A percentile compares a stretch with the other conserved stretches of the same genome.
These are phyloP conservation scores for Candida manassasensis DNA, from an alignment of 805 yeast genomes.

Conservation along the genomic window DNA sequence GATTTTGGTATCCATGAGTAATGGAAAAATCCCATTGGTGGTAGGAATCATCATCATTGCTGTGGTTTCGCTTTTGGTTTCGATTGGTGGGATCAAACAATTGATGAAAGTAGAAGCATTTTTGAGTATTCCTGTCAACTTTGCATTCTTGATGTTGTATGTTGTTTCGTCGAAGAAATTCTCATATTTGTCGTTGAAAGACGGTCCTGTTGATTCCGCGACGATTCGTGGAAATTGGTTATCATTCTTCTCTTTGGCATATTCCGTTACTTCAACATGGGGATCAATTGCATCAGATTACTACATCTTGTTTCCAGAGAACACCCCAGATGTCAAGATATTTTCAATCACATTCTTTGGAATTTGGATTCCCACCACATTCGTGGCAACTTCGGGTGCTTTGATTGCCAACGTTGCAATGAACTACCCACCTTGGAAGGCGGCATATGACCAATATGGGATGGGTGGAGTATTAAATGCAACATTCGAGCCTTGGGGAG, in stretches of 20 bases:
- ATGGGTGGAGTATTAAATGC: conserved; percentile 71
- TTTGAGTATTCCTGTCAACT: conserved; percentile 63
- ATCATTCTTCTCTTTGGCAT: conserved; percentile 66
- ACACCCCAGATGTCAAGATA: conserved; percentile 50
- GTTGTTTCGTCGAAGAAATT: conserved; percentile 51
- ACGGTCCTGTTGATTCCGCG: conserved; percentile 22
- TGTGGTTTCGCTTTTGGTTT: conserved; percentile 55
- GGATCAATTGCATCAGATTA: conserved; percentile 84
- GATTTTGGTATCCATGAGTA: conserved; percentile 60
- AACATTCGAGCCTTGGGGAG: conserved; percentile 70
- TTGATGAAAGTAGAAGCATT: conserved; percentile 63
- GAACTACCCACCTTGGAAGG: conserved; percentile 51
- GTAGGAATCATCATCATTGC: conserved; percentile 74
- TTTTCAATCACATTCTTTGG: conserved; percentile 63
- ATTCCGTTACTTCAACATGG: conserved; percentile 85
- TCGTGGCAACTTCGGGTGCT: conserved; percentile 72
- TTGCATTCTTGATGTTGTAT: conserved; percentile 65
- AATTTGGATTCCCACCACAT: conserved; percentile 63
- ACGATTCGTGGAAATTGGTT: conserved; percentile 65
- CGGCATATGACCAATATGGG: conserved; percentile 53
- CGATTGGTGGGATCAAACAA: conserved; percentile 75
- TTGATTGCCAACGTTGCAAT: conserved; percentile 66
- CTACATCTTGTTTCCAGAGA: conserved; percentile 74
- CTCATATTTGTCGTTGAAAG: conserved; percentile 22
- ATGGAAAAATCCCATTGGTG: conserved; percentile 62